Evolutionary conservation across 805 yeast genomes (phyloP).

Genomic region (Metschnikowia bowlesiae): DNA sequence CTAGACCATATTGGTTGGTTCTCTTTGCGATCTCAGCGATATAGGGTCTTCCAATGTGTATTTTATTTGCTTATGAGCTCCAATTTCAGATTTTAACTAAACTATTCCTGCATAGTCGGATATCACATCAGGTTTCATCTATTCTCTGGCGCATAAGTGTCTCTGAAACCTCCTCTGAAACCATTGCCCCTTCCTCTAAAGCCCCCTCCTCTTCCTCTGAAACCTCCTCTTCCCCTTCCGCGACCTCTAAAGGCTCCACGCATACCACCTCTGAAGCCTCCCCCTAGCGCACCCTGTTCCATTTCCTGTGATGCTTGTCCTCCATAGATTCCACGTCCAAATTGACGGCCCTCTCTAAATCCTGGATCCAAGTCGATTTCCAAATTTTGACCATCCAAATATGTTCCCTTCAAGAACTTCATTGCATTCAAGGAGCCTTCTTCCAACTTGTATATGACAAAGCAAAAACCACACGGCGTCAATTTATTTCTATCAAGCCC

Average conservation of each 20-base stretch:
- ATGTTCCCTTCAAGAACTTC: slow-evolving; percentile 75
- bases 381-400: slow-evolving; percentile 75
- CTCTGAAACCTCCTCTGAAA: slow-evolving; percentile 21
- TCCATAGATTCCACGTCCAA: slow-evolving; percentile 88
- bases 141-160: slow-evolving; percentile 1
- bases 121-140: background rate
- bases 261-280: slow-evolving; percentile 41
- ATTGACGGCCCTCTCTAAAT: slow-evolving; percentile 91
- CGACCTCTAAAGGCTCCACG: slow-evolving; percentile 45
- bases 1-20: background rate
- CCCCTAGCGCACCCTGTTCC: slow-evolving; percentile 20
- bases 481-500: slow-evolving; percentile 86
- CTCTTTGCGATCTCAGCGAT: background rate
- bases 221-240: slow-evolving; percentile 26
- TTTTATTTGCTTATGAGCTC: background rate
- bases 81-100: background rate
- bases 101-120: background rate
- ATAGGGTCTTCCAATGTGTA: background rate
- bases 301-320: slow-evolving; percentile 82
- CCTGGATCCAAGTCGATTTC: slow-evolving; percentile 95
- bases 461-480: slow-evolving; percentile 97
- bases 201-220: slow-evolving; percentile 20
- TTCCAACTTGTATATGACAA: slow-evolving; percentile 69
- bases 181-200: slow-evolving; percentile 23
- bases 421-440: slow-evolving; percentile 77